Conservation (phyloP, 306 rosid species). For the Sechiopsis laciniata region DNA sequence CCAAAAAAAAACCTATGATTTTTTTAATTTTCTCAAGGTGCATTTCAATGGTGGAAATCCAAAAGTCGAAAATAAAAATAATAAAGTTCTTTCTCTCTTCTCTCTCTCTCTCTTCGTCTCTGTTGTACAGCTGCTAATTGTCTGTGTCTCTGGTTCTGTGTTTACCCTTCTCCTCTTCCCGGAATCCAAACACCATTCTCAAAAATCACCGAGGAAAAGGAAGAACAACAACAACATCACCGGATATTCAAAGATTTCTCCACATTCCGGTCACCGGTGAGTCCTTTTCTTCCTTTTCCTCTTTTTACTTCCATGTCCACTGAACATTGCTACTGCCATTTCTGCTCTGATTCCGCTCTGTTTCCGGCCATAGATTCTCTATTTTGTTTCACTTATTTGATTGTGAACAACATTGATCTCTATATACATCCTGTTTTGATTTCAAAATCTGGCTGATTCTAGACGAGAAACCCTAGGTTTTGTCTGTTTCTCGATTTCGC, state of each 20-base stretch:
- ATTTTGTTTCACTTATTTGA: slow-evolving; percentile 25
- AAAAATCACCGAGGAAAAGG: slow-evolving; percentile 21
- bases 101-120: slow-evolving; percentile 16
- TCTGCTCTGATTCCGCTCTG: slow-evolving; percentile 32
- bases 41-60: slow-evolving; percentile 47
- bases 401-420: slow-evolving; percentile 13
- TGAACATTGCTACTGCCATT: slow-evolving; percentile 6
- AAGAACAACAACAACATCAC: not conserved
- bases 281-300: not conserved
- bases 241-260: not conserved
- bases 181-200: slow-evolving; percentile 4
- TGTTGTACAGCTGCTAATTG: slow-evolving; percentile 24
- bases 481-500: slow-evolving; percentile 19
- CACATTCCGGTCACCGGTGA: not conserved
- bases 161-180: slow-evolving; percentile 17
- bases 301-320: slow-evolving; percentile 28
- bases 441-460: slow-evolving; percentile 36
- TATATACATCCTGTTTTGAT: not conserved
- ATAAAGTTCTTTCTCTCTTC: not conserved
- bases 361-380: slow-evolving; percentile 33
- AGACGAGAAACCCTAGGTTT: slow-evolving; percentile 35
- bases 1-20: not conserved
- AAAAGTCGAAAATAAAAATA: slow-evolving; percentile 36
- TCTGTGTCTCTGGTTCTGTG: slow-evolving; percentile 17
- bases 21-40: slow-evolving; percentile 20